A percentile compares a stretch with the other conserved stretches of the same genome.
Evolutionary conservation across 768 basidiomycete species (phyloP).

Genomic region (Serpula lacrymans): DNA sequence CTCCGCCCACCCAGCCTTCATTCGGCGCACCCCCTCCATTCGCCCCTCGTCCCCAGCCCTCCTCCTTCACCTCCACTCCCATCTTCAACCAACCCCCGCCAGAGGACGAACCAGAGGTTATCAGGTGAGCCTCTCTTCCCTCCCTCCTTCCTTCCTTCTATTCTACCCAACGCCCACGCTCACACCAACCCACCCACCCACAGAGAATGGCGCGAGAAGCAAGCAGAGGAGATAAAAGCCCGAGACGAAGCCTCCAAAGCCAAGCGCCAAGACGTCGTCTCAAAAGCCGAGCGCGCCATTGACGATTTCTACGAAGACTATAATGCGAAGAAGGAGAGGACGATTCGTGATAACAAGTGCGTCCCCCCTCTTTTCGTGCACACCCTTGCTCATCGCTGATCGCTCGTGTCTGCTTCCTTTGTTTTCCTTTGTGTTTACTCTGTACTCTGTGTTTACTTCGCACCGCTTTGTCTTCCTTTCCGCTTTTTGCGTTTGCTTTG

Average conservation of each 20-base stretch:
- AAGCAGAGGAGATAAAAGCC: conserved; percentile 75
- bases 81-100: conserved; percentile 64
- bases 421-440: not conserved
- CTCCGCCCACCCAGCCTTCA: conserved; percentile 28
- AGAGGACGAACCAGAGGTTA: conserved; percentile 84
- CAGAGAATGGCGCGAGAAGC: conserved; percentile 87
- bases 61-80: conserved; percentile 67
- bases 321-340: conserved; percentile 81
- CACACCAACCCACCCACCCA: conserved; percentile 1
- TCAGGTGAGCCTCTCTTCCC: conserved; percentile 55
- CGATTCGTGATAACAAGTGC: conserved; percentile 95
- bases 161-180: conserved; percentile 3
- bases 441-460: not conserved
- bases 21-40: conserved; percentile 55
- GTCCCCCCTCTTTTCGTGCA: conserved; percentile 21
- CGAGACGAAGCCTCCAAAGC: conserved; percentile 80
- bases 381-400: not conserved
- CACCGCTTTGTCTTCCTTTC: conserved; percentile 4
- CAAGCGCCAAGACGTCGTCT: conserved; percentile 78
- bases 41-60: conserved; percentile 75
- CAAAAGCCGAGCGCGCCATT: conserved; percentile 80
- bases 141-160: not conserved
- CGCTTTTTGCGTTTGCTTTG: too few relatives aligned
- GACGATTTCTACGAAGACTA: conserved; percentile 92
- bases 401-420: not conserved